Conservation (phyloP, 2,329 filamentous ascomycete genomes). For the Kalaharituber pfeilii region DNA sequence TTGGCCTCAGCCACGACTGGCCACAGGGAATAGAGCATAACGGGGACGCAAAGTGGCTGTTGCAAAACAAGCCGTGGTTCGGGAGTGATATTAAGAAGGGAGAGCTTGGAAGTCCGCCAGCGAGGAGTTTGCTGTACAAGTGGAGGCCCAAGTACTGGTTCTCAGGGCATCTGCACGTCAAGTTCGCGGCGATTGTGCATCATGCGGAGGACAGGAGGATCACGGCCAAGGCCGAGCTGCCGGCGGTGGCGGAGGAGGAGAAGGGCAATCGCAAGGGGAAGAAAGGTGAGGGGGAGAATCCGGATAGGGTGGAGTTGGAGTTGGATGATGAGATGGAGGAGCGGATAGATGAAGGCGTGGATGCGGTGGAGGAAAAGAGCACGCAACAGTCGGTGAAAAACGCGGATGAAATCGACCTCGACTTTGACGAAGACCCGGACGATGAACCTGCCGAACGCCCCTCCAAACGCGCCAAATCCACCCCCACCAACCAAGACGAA, state of each 20-base stretch:
- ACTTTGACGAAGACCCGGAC: slow-evolving; percentile 37
- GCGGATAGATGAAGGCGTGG: background rate
- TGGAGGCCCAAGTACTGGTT: slow-evolving; percentile 81
- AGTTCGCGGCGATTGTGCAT: slow-evolving; percentile 51
- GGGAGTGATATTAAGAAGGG: slow-evolving; percentile 57
- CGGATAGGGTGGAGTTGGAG: slow-evolving; percentile 54
- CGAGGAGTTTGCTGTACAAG: slow-evolving; percentile 61
- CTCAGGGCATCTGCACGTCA: slow-evolving; percentile 79
- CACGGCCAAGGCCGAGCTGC: slow-evolving; percentile 9
- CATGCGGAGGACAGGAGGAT: slow-evolving; percentile 34
- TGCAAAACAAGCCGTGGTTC: slow-evolving; percentile 57
- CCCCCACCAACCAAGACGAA: slow-evolving; percentile 44
- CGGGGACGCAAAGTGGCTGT: slow-evolving; percentile 53
- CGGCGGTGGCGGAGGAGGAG: slow-evolving; percentile 9
- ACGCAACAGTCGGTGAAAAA: slow-evolving; percentile 32
- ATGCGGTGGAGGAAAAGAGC: no score
- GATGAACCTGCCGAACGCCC: background rate
- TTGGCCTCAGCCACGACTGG: slow-evolving; percentile 94
- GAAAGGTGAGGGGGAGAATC: slow-evolving; percentile 34
- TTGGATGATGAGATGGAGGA: slow-evolving; percentile 23
- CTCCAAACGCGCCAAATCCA: slow-evolving; percentile 19
- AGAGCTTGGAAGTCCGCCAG: slow-evolving; percentile 61
- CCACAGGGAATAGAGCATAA: slow-evolving; percentile 64
- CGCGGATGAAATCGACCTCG: slow-evolving; percentile 53
- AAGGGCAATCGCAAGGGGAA: slow-evolving; percentile 9